Base-by-base conservation (phyloP, 2,329 filamentous ascomycete genomes). In the Cadophora sp. region DNA sequence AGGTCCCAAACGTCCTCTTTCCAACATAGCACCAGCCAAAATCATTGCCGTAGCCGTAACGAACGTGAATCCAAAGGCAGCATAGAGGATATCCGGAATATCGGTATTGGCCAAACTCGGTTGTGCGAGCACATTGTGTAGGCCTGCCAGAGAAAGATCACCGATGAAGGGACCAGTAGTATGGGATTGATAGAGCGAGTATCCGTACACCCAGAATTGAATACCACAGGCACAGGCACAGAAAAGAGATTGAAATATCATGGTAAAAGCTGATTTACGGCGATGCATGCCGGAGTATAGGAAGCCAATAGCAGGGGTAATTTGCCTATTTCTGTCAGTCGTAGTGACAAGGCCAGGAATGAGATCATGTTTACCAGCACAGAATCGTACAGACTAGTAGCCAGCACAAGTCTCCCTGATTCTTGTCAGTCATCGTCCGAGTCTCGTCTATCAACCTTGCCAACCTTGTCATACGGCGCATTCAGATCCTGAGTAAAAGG, bases 401-500 rank as follows among this genome's bases (percentile, higher is more conserved):
- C 64, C 58, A 64, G 31, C 31, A 56, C 29, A 64, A 14, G 53
- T 64, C 62, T 56, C 62, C 62, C 62, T 64, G 48, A 26, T 24
- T 27, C 3, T 40, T 46, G 48, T 64, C 37, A 64, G 50, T n/a
- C 8, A 14, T 5, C 16, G 2, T 14, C 43, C 9, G 16, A 19
- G 5, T 24, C 3, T 16, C n/a, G 2, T 6, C 16, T 37, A 3
- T 40, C 19, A 16, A n/a, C 12, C 3, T 9, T 9, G 12, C 31
- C 1, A 19, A 55, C 62, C 51, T 64, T 64, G 24, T 66, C 64
- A 62, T 66, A 66, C n/a, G 48, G 58, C 19, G 58, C 64, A 48
- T 66, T 62, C 43, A 66, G 31, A 56, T 66, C 56, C 48, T 66
- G 56, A 26, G 64, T 66, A 43, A 66, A 53, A 40, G 64, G 50